Evolutionary conservation across 1,284 basidiomycete genomes (phyloP).

Genomic region (Apiotrichum siamense): DNA sequence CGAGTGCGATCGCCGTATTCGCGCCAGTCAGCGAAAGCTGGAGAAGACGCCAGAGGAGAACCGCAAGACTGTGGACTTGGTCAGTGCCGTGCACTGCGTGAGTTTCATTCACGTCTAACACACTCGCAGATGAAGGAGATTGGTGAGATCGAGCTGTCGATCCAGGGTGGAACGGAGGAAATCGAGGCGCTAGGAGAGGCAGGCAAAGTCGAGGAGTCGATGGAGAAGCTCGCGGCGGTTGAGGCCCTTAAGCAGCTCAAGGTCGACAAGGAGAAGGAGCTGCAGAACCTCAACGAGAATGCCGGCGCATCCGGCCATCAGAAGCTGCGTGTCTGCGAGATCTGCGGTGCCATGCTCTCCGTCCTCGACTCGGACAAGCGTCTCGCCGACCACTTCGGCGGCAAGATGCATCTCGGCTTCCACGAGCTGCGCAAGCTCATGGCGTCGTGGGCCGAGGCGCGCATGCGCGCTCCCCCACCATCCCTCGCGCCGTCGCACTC

Average conservation of each 20-base stretch:
- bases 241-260: conserved; percentile 97
- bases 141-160: conserved; percentile 96
- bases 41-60: conserved; percentile 99
- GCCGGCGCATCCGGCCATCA: conserved; percentile 98
- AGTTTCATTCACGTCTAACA: background rate
- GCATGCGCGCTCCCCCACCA: conserved; percentile 59
- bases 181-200: conserved; percentile 94
- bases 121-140: conserved; percentile 89
- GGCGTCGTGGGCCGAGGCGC: conserved; percentile 74
- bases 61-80: conserved; percentile 93
- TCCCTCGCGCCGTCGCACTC: conserved; percentile 3
- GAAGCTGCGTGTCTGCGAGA: conserved; percentile 97
- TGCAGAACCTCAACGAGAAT: conserved; percentile 94
- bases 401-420: conserved; percentile 99
- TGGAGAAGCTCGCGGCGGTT: conserved; percentile 93
- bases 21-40: conserved; percentile 83
- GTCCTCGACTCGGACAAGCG: conserved; percentile 97
- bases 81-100: conserved; percentile 40
- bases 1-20: conserved; percentile 94
- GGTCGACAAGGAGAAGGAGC: conserved; percentile 91
- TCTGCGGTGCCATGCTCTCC: conserved; percentile 96
- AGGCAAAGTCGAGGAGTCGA: conserved; percentile 96
- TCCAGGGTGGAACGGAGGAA: conserved; percentile 96
- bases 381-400: conserved; percentile 98
- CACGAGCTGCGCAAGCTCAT: conserved; percentile 95